Conservation (phyloP, 202 grass and related monocot genomes). For the Eragrostis tef region DNA sequence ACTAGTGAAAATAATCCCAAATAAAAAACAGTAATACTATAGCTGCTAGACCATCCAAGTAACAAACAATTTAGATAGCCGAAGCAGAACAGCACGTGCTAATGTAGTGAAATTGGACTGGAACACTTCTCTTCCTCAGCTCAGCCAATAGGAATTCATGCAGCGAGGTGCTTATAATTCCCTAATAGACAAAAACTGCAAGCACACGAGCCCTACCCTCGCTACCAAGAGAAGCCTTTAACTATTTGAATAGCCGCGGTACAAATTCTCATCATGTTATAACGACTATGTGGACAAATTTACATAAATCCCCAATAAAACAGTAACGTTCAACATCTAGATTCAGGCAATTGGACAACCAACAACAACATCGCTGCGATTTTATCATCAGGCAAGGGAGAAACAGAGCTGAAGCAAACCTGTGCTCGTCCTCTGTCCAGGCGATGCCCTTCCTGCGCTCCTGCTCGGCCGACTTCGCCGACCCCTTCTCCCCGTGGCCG, state of each 20-base stretch:
- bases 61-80: background rate
- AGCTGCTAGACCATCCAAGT: conserved; percentile 30
- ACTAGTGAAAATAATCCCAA: background rate
- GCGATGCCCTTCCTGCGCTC: conserved; percentile 94
- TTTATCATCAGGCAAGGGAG: background rate
- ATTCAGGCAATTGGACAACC: conserved; percentile 38
- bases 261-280: background rate
- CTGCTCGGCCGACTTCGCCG: conserved; percentile 68
- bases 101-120: background rate
- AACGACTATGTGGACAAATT: background rate
- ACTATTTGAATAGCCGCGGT: background rate
- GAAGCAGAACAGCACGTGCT: background rate
- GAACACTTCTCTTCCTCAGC: background rate
- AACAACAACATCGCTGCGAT: conserved; percentile 11
- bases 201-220: background rate
- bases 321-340: background rate
- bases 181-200: background rate
- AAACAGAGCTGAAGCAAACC: conserved; percentile 43
- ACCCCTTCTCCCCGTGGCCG: conserved; percentile 59
- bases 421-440: conserved; percentile 99
- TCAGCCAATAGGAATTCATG: background rate
- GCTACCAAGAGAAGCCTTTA: background rate
- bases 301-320: conserved; percentile 16
- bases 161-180: background rate
- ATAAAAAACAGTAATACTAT: conserved; percentile 13